Conservation (phyloP, 176 grass and related monocot species). For the Triticum monococcum region DNA sequence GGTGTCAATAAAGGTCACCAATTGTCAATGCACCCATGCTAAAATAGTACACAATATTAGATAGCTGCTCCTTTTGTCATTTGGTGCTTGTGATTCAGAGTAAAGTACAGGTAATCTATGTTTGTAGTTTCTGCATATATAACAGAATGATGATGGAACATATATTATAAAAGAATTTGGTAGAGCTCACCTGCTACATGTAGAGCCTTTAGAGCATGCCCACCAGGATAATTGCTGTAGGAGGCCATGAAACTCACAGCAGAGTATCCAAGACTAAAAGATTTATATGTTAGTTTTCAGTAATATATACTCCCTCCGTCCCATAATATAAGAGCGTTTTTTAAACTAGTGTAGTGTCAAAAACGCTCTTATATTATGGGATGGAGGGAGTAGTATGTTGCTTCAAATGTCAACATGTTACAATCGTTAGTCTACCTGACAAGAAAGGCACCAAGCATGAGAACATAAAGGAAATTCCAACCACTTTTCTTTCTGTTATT, state of each 20-base stretch:
- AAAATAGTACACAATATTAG: conserved; percentile 19
- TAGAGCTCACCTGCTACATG: conserved; percentile 73
- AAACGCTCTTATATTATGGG: too few relatives aligned
- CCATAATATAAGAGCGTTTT: too few relatives aligned
- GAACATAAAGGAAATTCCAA: conserved; percentile 77
- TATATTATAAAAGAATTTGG: neutral
- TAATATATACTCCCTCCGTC: too few relatives aligned
- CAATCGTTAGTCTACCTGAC: conserved; percentile 55
- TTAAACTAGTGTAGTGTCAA: too few relatives aligned
- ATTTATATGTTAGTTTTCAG: conserved; percentile 38
- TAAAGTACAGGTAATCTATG: conserved; percentile 3
- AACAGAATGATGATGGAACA: conserved; percentile 11
- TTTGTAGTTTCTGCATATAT: conserved; percentile 7
- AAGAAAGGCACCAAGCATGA: conserved; percentile 80
- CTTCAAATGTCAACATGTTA: neutral
- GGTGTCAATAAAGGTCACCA: conserved; percentile 18
- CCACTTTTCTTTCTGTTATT: conserved; percentile 91
- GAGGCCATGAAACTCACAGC: conserved; percentile 80
- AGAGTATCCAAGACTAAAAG: conserved; percentile 80
- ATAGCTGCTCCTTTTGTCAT: conserved; percentile 20
- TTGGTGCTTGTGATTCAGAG: neutral
- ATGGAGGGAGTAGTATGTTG: too few relatives aligned
- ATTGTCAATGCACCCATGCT: conserved; percentile 2
- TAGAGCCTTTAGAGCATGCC: conserved; percentile 74
- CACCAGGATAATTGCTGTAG: conserved; percentile 99